Conservation (phyloP, 2,329 filamentous ascomycete species). For the Pseudocercospora macadamiae region DNA sequence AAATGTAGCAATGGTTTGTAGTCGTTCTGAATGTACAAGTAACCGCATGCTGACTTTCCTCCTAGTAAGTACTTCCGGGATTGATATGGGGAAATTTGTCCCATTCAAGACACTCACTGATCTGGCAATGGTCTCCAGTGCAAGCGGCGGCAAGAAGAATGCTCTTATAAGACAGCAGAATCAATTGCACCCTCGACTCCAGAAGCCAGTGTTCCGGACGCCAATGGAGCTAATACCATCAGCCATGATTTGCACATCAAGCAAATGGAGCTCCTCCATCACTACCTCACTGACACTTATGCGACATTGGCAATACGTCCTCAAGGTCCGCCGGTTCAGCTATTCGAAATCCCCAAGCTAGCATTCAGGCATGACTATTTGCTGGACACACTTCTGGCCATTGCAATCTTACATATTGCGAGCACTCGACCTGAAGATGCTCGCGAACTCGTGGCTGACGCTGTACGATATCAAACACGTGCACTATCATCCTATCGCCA, state of each 20-base stretch:
- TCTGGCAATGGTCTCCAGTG: too few relatives aligned
- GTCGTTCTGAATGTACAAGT: too few relatives aligned
- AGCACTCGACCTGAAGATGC: slow-evolving; percentile 19
- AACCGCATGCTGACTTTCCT: too few relatives aligned
- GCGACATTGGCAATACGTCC: slow-evolving; percentile 15
- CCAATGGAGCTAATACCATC: slow-evolving; percentile 6
- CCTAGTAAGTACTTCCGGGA: too few relatives aligned
- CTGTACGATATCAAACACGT: slow-evolving; percentile 22
- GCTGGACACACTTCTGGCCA: slow-evolving; percentile 28
- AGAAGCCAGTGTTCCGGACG: slow-evolving; percentile 13
- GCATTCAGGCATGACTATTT: slow-evolving; percentile 26
- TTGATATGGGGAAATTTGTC: too few relatives aligned
- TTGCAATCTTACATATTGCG: slow-evolving; percentile 29
- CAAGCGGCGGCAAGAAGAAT: slow-evolving; percentile 27
- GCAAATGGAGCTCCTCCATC: slow-evolving; percentile 31
- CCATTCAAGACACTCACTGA: too few relatives aligned
- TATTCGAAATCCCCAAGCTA: slow-evolving; percentile 24
- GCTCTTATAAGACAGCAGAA: slow-evolving; percentile 26
- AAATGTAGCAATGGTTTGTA: slow-evolving; percentile 25
- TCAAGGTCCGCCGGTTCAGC: slow-evolving; percentile 10
- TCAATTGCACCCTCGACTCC: slow-evolving; percentile 17
- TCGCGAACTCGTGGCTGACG: slow-evolving; percentile 19
- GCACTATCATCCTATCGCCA: slow-evolving; percentile 23
- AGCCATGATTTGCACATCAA: slow-evolving; percentile 17
- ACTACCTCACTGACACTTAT: slow-evolving; percentile 26